These are phyloP conservation scores for Grifola frondosa DNA, from an alignment of 1,284 basidiomycete genomes.

Conservation along the genomic window DNA sequence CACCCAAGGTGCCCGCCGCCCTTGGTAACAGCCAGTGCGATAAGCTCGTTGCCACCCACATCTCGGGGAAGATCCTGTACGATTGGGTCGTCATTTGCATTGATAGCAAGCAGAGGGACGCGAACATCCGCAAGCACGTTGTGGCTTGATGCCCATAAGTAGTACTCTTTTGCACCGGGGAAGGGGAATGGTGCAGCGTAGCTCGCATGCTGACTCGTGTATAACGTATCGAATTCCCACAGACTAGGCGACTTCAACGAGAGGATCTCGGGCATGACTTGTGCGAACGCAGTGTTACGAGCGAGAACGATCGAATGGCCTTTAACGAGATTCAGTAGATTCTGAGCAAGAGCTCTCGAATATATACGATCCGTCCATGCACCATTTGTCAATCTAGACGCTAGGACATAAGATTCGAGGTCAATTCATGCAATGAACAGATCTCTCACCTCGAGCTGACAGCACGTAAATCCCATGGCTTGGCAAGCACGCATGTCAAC, in stretches of 20 bases:
- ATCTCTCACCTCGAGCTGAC: conserved; percentile 21
- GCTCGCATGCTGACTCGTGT: conserved; percentile 82
- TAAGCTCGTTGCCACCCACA: conserved; percentile 56
- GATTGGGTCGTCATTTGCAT: conserved; percentile 90
- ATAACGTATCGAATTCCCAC: conserved; percentile 58
- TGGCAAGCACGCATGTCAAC: neutral
- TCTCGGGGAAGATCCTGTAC: conserved; percentile 62
- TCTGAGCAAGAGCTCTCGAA: conserved; percentile 8
- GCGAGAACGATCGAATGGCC: conserved; percentile 5
- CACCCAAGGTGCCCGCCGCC: conserved; percentile 93
- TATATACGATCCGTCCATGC: conserved; percentile 11
- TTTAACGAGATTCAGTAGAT: conserved; percentile 8
- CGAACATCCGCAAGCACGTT: conserved; percentile 53
- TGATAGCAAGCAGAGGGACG: conserved; percentile 79
- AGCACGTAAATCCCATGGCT: conserved; percentile 78
- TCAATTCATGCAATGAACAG: neutral
- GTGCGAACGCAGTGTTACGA: conserved; percentile 6
- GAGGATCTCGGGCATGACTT: conserved; percentile 44
- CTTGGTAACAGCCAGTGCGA: conserved; percentile 71
- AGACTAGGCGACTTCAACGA: conserved; percentile 54
- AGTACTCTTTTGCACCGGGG: conserved; percentile 75
- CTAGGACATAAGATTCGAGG: conserved; percentile 39
- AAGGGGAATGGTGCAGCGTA: conserved; percentile 79
- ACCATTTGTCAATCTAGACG: conserved; percentile 42
- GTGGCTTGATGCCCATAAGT: conserved; percentile 64